Conservation (phyloP, 805 yeast genomes). For the Torulaspora franciscae region DNA sequence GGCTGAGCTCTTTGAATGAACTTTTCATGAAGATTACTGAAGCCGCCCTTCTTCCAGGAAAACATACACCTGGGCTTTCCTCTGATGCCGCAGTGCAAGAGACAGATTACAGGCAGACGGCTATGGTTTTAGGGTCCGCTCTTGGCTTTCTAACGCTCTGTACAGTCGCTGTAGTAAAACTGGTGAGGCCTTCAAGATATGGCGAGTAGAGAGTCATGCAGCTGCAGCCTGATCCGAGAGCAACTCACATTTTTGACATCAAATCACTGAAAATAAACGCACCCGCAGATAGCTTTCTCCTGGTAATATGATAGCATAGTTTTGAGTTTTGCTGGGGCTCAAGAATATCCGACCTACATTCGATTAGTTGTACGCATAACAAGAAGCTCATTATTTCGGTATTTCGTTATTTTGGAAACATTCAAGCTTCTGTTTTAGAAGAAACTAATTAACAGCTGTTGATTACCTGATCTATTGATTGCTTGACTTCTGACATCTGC, state of each 20-base stretch:
- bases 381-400: no score
- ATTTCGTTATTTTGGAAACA: no score
- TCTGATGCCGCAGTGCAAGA: conserved; percentile 53
- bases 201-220: background rate
- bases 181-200: conserved; percentile 18
- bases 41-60: conserved; percentile 74
- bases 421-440: no score
- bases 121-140: conserved; percentile 63
- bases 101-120: conserved; percentile 44
- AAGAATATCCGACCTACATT: no score
- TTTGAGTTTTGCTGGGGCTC: background rate
- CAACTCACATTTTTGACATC: no score
- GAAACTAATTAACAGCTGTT: no score
- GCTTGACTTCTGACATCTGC: no score
- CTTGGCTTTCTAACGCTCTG: conserved; percentile 59
- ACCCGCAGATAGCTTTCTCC: background rate
- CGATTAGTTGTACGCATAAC: no score
- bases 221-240: no score
- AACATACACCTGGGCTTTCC: conserved; percentile 72
- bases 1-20: conserved; percentile 85
- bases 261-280: no score
- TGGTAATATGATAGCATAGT: background rate
- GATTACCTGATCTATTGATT: no score
- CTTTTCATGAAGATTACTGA: conserved; percentile 82
- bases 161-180: conserved; percentile 59